Evolutionary conservation across 164 flowering plant species (phyloP), one percentile per base, ranked within the genome.

Genomic region (Vitis rotundifolia): DNA sequence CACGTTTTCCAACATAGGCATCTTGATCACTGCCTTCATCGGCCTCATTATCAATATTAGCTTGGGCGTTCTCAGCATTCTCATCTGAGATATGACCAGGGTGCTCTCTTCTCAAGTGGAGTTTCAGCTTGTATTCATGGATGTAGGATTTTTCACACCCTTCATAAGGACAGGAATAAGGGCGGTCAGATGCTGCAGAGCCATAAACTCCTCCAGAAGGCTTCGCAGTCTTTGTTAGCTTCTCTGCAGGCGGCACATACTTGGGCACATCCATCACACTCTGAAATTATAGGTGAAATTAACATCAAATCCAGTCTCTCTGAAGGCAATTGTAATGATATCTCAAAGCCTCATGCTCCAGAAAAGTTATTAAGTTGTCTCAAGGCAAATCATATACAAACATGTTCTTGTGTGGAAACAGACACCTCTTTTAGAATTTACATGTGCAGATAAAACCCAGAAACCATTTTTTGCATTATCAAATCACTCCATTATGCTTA

Each of bases 71-170:
- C 61, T 88, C 92, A 8, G 85, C 84, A 75, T 87, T 88, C 61
- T 93, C 97, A 48, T 90, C 99, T 1, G 82, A 63, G 68, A 84
- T 76, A 75, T 95, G 96, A 11, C 89, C 94, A 49, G 97, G 98
- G 78, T 95, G 99, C 81, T 88, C 94, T 74, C 92, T 84, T 75
- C 85, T 88, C 48, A 95, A 71, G 75, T 95, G 99, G 64, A 95
- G 98, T 70, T 95, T 95, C 8, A 95, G 85, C 83, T 95, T 95
- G 86, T 95, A 95, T 64, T 95, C 99, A 58, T 95, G 98, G 68
- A 91, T 95, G 82, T 95, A 95, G 28, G 97, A 85, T 79, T 95
- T 93, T 10, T 83, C 93, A 60, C 99, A 95, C 50, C 98, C 97
- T 73, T 87, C 90, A 60, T 91, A 95, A 19, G 97, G 99, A 55